Evolutionary conservation across 352 stramenopile genomes (phyloP).

Genomic region (Thalassiosira mediterranea): DNA sequence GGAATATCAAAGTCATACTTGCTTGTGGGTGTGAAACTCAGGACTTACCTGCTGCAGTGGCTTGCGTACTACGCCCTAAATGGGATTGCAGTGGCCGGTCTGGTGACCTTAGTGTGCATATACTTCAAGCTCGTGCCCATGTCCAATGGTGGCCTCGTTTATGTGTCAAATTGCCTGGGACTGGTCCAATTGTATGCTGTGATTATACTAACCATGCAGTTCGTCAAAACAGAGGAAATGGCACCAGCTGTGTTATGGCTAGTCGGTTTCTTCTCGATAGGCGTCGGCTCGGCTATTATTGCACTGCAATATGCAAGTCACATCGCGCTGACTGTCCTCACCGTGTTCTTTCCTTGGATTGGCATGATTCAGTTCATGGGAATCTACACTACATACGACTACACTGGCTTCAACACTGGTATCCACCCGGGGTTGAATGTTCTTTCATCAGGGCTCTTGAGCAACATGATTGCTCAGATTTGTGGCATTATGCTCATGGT

Average conservation of each 20-base stretch:
- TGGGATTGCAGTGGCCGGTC: constrained; percentile 6
- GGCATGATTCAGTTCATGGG: constrained; percentile 49
- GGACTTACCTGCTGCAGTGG: constrained; percentile 49
- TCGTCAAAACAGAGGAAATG: constrained; percentile 37
- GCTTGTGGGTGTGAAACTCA: constrained; percentile 34
- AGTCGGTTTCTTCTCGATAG: constrained; percentile 24
- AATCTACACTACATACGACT: constrained; percentile 52
- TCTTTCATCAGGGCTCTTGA: constrained; percentile 20
- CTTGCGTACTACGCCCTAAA: constrained; percentile 34
- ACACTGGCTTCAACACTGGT: constrained; percentile 31
- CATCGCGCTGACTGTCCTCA: constrained; percentile 12
- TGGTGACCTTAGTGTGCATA: constrained; percentile 35
- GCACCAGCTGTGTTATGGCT: constrained; percentile 20
- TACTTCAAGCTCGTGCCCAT: constrained; percentile 37
- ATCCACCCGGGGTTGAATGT: constrained; percentile 30
- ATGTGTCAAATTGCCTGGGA: constrained; percentile 53
- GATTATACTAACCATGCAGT: constrained; percentile 38
- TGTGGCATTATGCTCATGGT: constrained; percentile 22
- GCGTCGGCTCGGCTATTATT: constrained; percentile 9
- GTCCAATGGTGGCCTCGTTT: constrained; percentile 32
- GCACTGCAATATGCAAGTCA: background rate
- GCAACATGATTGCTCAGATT: constrained; percentile 29
- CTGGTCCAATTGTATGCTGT: constrained; percentile 25
- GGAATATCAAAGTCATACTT: constrained; percentile 26
- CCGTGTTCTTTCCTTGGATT: constrained; percentile 25